Conservation (phyloP, 2,329 filamentous ascomycete genomes). For the Mollisiaceae sp. region DNA sequence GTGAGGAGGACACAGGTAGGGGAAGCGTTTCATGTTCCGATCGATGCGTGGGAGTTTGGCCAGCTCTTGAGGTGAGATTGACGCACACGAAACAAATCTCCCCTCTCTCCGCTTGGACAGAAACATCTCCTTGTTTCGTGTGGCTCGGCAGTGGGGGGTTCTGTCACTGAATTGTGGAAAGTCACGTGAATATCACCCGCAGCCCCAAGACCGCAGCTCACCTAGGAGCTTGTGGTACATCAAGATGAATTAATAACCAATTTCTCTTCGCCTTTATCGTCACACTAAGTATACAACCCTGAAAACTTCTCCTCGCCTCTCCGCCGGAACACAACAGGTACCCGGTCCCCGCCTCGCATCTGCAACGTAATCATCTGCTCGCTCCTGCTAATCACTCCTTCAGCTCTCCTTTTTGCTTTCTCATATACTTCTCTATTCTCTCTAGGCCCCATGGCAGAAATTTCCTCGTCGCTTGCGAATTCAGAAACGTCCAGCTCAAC, state of each 20-base stretch:
- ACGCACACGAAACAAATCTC: background rate
- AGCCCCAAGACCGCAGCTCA: background rate
- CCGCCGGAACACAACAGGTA: constrained; percentile 37
- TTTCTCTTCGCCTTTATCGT: too few relatives aligned
- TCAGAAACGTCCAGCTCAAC: constrained; percentile 39
- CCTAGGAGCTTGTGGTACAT: too few relatives aligned
- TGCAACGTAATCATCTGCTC: constrained; percentile 35
- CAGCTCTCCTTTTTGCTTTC: constrained; percentile 30
- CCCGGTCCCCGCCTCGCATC: constrained; percentile 31
- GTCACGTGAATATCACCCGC: background rate
- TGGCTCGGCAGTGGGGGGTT: background rate
- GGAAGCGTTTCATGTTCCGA: constrained; percentile 2
- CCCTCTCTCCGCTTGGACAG: background rate
- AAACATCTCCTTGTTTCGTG: background rate
- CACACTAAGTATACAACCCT: constrained; percentile 1
- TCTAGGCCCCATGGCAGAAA: constrained; percentile 31
- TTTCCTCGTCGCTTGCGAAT: constrained; percentile 39
- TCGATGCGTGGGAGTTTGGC: background rate
- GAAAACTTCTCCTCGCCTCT: constrained; percentile 38
- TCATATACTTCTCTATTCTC: constrained; percentile 35
- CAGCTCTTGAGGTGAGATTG: constrained; percentile 6
- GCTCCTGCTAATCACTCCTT: constrained; percentile 27
- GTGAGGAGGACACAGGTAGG: too few relatives aligned
- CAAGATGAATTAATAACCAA: too few relatives aligned
- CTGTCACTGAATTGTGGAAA: background rate